Conservation (phyloP, 2,329 filamentous ascomycete genomes). For the Colletotrichum somersetense region DNA sequence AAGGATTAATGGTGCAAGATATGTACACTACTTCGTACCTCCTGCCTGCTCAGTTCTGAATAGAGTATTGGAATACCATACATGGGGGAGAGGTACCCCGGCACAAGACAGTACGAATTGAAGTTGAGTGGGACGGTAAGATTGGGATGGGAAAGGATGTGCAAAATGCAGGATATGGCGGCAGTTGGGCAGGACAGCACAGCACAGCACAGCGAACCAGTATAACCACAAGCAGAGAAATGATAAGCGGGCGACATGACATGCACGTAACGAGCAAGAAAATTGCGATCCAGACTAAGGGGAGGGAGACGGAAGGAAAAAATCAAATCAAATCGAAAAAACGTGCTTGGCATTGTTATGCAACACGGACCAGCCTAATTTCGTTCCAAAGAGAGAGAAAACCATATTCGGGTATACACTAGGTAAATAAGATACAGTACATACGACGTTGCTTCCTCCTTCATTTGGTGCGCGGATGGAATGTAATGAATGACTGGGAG, state of each 20-base stretch:
- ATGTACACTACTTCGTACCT: background rate
- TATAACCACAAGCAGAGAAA: conserved; percentile 7
- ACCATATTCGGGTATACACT: too few species aligned
- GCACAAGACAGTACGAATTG: conserved; percentile 24
- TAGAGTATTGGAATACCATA: conserved; percentile 39
- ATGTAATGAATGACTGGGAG: background rate
- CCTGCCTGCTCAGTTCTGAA: conserved; percentile 19
- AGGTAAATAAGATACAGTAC: background rate
- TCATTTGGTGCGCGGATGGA: conserved; percentile 11
- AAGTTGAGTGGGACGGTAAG: background rate
- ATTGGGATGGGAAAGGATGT: background rate
- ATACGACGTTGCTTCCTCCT: conserved; percentile 1
- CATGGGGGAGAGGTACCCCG: conserved; percentile 28
- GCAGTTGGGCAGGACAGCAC: conserved; percentile 5
- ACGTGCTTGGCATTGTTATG: conserved; percentile 11
- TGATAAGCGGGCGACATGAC: conserved; percentile 2
- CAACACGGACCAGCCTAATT: conserved; percentile 18
- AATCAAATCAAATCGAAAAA: background rate
- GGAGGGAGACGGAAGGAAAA: background rate
- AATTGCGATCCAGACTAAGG: background rate
- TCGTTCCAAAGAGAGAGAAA: background rate
- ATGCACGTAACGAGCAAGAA: background rate
- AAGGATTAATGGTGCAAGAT: conserved; percentile 31
- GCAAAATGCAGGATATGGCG: conserved; percentile 16
- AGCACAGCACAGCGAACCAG: background rate